Evolutionary conservation across 306 rosid species (phyloP).

Genomic region (Vicia villosa): DNA sequence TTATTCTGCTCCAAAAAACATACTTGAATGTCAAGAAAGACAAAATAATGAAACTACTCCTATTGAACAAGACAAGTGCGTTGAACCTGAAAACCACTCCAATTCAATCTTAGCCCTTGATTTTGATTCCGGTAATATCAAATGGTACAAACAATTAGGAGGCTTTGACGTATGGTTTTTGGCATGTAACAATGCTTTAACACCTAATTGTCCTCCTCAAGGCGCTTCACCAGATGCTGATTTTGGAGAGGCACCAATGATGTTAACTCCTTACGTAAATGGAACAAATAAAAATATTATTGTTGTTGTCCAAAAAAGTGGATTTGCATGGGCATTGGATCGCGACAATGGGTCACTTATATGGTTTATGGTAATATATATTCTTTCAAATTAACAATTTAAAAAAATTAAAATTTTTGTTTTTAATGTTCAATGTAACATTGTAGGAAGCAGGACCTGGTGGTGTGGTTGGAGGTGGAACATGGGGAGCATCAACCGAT

Average conservation of each 20-base stretch:
- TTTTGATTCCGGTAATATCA: conserved; percentile 46
- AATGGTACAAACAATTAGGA: conserved; percentile 64
- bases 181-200: conserved; percentile 50
- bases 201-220: conserved; percentile 51
- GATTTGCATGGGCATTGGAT: conserved; percentile 67
- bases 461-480: conserved; percentile 58
- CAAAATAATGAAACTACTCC: conserved; percentile 49
- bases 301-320: conserved; percentile 70
- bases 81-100: conserved; percentile 63
- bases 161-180: conserved; percentile 70
- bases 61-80: conserved; percentile 43
- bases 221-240: conserved; percentile 57
- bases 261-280: conserved; percentile 40
- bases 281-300: conserved; percentile 46
- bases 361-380: conserved; percentile 46
- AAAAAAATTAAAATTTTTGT: not conserved
- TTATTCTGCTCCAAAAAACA: conserved; percentile 50
- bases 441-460: conserved; percentile 67
- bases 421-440: not conserved
- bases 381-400: too few relatives aligned
- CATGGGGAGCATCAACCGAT: conserved; percentile 73
- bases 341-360: conserved; percentile 47
- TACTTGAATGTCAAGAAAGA: conserved; percentile 50
- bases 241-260: conserved; percentile 68
- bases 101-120: conserved; percentile 70